A percentile compares a stretch with the other conserved stretches of the same genome.
phyloP scores from a whole-genome alignment of 495 filamentous ascomycete genomes.

The Staphylotrichum tortipilum region DNA sequence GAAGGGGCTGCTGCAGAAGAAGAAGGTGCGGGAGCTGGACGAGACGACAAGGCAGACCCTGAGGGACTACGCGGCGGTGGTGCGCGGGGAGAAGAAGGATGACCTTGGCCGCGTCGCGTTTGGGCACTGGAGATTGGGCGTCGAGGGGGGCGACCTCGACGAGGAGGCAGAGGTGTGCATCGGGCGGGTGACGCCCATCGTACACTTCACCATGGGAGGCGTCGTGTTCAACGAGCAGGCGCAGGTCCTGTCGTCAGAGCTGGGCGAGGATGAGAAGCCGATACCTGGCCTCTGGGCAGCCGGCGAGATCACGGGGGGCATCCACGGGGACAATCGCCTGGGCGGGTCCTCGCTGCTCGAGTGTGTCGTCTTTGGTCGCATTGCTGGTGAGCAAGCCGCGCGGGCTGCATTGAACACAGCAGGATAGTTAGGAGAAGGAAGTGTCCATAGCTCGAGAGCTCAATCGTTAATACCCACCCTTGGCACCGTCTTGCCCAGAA shows the following conservation, averaged over 20 bases:
- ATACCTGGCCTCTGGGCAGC: slow-evolving; percentile 45
- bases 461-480: no score
- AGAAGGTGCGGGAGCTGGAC: slow-evolving; percentile 42
- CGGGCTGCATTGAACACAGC: not conserved
- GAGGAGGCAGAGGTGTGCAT: slow-evolving; percentile 44
- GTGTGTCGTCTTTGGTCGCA: slow-evolving; percentile 52
- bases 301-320: slow-evolving; percentile 48
- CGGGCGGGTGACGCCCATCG: slow-evolving; percentile 49
- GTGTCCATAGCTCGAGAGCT: no score
- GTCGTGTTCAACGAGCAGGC: slow-evolving; percentile 38
- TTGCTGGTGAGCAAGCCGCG: slow-evolving; percentile 43
- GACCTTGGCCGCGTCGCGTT: slow-evolving; percentile 38
- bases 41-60: slow-evolving; percentile 32
- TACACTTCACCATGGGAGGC: slow-evolving; percentile 55
- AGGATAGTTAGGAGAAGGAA: not conserved
- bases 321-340: slow-evolving; percentile 47
- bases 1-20: slow-evolving; percentile 48
- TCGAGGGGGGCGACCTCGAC: slow-evolving; percentile 16
- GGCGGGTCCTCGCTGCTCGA: slow-evolving; percentile 46
- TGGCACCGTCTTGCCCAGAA: no score
- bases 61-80: slow-evolving; percentile 36
- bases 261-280: slow-evolving; percentile 21
- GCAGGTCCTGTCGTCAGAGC: slow-evolving; percentile 30
- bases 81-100: slow-evolving; percentile 29
- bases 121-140: slow-evolving; percentile 44